Evolutionary conservation across 768 basidiomycete species (phyloP).

Genomic region (Hygrocybe punicea): DNA sequence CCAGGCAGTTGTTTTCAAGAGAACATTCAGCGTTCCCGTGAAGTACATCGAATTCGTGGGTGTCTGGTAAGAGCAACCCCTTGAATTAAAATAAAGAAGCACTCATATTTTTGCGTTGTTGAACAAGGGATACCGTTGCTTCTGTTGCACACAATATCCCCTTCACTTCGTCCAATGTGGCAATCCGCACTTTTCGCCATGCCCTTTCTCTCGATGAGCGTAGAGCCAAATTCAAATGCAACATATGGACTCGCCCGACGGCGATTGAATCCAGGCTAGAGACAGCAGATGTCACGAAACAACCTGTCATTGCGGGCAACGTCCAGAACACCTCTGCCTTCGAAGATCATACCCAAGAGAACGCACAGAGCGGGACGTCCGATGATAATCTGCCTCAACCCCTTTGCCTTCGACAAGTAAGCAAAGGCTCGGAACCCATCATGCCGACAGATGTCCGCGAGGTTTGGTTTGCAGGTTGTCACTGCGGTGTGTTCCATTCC

Average conservation of each 20-base stretch:
- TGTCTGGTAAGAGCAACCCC: slow-evolving; percentile 37
- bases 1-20: slow-evolving; percentile 47
- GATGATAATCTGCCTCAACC: slow-evolving; percentile 14
- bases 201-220: slow-evolving; percentile 59
- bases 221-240: slow-evolving; percentile 40
- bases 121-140: slow-evolving; percentile 58
- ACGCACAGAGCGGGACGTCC: too few relatives aligned
- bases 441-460: slow-evolving; percentile 46
- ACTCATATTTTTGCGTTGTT: neutral
- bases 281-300: too few relatives aligned
- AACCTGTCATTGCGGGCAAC: slow-evolving; percentile 40
- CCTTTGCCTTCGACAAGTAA: too few relatives aligned
- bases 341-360: too few relatives aligned
- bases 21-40: slow-evolving; percentile 46
- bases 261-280: too few relatives aligned
- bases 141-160: slow-evolving; percentile 52
- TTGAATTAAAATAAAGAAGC: neutral
- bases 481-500: slow-evolving; percentile 34
- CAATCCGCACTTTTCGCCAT: slow-evolving; percentile 57
- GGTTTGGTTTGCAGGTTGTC: slow-evolving; percentile 64
- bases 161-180: slow-evolving; percentile 47
- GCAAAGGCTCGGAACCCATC: neutral
- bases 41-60: slow-evolving; percentile 50
- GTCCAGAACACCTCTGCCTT: too few relatives aligned
- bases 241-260: too few relatives aligned